Evolutionary conservation across 148 eudicot genomes (phyloP), one percentile per base, ranked within the genome.

Genomic region (Oxyria digyna): DNA sequence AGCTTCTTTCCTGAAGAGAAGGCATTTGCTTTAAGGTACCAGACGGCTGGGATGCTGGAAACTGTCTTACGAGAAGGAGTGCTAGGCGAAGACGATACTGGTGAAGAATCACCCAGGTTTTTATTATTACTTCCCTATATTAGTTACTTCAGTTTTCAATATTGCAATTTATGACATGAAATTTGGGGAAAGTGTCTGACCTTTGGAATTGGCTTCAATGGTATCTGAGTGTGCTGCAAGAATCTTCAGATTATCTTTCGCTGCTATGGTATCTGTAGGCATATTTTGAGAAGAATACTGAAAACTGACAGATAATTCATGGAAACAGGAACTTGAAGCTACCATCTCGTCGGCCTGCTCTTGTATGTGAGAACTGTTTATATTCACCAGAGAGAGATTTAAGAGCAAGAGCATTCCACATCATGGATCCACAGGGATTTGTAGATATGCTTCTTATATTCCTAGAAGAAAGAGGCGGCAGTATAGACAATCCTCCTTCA

Each of bases 21-120:
- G 87, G 98, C 96, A 66, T 93, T 86, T 82, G 88, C 91, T 59
- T 67, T 93, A 70, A 85, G 98, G 72, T 93, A 93, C 73, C 96
- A 93, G 74, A 93, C 96, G 42, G 96, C 98, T 75, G 96, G 91
- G 75, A 93, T 93, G 98, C 70, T 93, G 74, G 98, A 93, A 71
- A 84, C 82, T 37, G 85, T 93, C 62, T 71, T 93, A 67, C 84
- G 98, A 67, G 85, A 89, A 66, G 98, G 98, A 9, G 95, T 93
- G 66, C 83, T 93, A 13, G 98, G 98, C 74, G 98, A 93, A 78
- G 96, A 93, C 82, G 98, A 93, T 80, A 89, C 68, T 42, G 98
- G 96, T 32, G 98, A 93, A 79, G 91, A 87, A 82, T 82, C 82
- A 59, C 98, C 98, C 48, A 85, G 84, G 96, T 93, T 67, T 74